Evolutionary conservation across 306 rosid genomes (phyloP).

Genomic region (Cucumis cinereus): DNA sequence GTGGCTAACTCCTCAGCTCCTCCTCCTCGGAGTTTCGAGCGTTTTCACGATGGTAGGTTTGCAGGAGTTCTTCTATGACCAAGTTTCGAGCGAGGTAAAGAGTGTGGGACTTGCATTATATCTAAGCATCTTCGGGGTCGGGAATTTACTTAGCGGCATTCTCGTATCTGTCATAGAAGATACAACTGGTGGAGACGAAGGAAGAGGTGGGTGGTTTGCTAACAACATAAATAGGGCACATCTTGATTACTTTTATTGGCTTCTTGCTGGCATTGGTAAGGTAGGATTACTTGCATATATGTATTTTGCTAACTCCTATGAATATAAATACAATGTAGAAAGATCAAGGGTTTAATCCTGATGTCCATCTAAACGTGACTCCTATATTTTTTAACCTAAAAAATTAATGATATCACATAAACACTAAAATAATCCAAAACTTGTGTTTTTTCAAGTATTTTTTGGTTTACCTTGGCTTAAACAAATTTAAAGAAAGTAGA

Average conservation of each 20-base stretch:
- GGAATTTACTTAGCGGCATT: constrained; percentile 46
- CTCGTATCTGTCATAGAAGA: constrained; percentile 30
- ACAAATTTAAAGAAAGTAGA: too few relatives aligned
- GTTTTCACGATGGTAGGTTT: constrained; percentile 57
- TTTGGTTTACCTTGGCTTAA: neutral
- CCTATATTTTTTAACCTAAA: too few relatives aligned
- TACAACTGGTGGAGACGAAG: constrained; percentile 21
- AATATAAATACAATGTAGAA: neutral
- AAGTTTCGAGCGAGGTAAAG: constrained; percentile 41
- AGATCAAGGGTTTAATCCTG: neutral
- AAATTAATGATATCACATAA: too few relatives aligned
- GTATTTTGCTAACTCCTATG: constrained; percentile 14
- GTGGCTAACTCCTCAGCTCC: constrained; percentile 63
- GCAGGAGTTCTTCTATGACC: constrained; percentile 71
- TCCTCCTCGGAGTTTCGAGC: constrained; percentile 35
- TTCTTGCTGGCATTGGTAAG: constrained; percentile 31
- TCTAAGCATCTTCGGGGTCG: constrained; percentile 47
- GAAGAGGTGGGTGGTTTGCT: constrained; percentile 38
- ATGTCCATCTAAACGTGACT: too few relatives aligned
- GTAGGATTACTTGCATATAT: constrained; percentile 14
- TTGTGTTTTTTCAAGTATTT: too few relatives aligned
- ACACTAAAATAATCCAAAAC: too few relatives aligned
- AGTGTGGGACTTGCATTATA: constrained; percentile 55
- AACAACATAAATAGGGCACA: constrained; percentile 48
- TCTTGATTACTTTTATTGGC: constrained; percentile 59